Percentiles rank a stretch among this genome's conserved stretches.
Conservation (phyloP, 139 green algal species). For the Gonium pectorale region DNA sequence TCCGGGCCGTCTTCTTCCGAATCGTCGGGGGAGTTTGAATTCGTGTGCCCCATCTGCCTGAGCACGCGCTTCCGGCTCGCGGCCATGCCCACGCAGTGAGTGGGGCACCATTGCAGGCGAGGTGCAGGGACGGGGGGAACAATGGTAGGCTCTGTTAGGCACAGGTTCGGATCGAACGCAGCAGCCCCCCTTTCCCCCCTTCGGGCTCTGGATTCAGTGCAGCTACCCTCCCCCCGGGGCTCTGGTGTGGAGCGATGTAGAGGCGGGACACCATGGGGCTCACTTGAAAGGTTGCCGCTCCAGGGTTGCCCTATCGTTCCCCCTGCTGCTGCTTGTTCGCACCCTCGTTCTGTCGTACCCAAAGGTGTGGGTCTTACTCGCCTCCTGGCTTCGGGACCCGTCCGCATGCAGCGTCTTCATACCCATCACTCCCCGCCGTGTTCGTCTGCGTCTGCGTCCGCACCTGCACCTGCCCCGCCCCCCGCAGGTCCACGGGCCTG, state of each 20-base stretch:
- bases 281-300: too few relatives aligned
- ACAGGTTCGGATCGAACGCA: too few relatives aligned
- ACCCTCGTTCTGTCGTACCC: too few relatives aligned
- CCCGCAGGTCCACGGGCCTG: constrained; percentile 26
- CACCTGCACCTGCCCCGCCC: neutral
- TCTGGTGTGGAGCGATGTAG: too few relatives aligned
- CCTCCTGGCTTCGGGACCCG: neutral
- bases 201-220: too few relatives aligned
- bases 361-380: too few relatives aligned
- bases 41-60: constrained; percentile 41
- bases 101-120: too few relatives aligned
- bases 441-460: neutral
- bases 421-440: neutral
- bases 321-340: too few relatives aligned
- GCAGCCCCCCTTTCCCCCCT: too few relatives aligned
- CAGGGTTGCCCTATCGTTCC: too few relatives aligned
- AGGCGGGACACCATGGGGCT: too few relatives aligned
- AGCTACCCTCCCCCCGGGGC: too few relatives aligned
- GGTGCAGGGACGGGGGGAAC: neutral
- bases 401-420: neutral
- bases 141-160: neutral
- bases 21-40: neutral
- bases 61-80: constrained; percentile 8
- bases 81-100: constrained; percentile 19
- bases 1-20: neutral